These are phyloP conservation scores for Neurospora sp. DNA, from an alignment of 495 filamentous ascomycete species.

Conservation along the genomic window DNA sequence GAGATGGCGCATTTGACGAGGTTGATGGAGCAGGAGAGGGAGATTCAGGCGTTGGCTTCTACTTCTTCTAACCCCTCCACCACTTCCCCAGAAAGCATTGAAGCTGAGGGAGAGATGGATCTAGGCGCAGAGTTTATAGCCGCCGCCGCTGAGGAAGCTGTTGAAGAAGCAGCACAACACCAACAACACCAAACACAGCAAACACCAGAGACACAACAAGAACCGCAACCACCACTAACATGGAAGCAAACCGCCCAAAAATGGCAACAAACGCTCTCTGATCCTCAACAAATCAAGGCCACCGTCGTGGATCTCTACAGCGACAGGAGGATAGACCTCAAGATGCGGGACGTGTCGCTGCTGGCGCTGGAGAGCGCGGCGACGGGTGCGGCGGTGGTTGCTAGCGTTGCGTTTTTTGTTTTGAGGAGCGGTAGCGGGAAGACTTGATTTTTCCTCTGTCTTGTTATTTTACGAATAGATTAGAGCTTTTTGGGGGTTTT, in stretches of 20 bases:
- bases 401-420: conserved; percentile 46
- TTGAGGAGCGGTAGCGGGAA: conserved; percentile 27
- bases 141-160: conserved; percentile 3
- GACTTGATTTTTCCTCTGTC: not conserved
- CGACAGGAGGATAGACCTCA: conserved; percentile 54
- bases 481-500: not conserved
- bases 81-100: no score
- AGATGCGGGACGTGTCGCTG: conserved; percentile 65
- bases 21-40: conserved; percentile 8
- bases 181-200: not conserved
- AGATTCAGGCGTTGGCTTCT: not conserved
- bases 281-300: conserved; percentile 27
- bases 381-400: conserved; percentile 57
- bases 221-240: conserved; percentile 6
- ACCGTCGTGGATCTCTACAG: conserved; percentile 52
- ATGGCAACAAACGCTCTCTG: conserved; percentile 41
- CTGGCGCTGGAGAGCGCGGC: conserved; percentile 61
- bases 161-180: not conserved
- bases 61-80: not conserved
- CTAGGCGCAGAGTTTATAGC: not conserved
- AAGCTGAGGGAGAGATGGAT: no score
- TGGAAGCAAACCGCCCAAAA: conserved; percentile 20
- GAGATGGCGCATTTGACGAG: conserved; percentile 5
- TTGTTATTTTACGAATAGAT: not conserved
- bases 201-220: not conserved